Conservation (phyloP, 352 stramenopile genomes). For the Blastocystis hominis region DNA sequence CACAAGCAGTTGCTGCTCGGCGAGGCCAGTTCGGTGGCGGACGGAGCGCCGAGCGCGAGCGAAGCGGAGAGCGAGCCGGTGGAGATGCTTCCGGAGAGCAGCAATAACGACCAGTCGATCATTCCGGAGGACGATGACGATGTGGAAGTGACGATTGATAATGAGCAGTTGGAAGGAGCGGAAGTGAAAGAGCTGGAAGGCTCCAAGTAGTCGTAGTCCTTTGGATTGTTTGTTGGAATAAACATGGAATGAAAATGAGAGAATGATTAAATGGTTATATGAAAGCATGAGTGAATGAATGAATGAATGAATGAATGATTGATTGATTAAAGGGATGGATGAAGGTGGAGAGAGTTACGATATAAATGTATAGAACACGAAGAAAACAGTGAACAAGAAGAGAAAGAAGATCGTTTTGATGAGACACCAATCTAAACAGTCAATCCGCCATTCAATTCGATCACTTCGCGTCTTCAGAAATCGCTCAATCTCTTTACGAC, state of each 20-base stretch:
- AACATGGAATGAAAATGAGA: too few species aligned
- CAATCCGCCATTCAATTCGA: too few species aligned
- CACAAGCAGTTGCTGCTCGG: slow-evolving; percentile 13
- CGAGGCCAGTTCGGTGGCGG: not conserved
- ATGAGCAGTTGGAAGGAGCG: not conserved
- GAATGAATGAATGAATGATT: too few species aligned
- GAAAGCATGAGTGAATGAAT: too few species aligned
- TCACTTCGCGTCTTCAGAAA: not conserved
- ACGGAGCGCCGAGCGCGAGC: not conserved
- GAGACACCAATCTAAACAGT: slow-evolving; percentile 1
- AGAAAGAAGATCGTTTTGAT: slow-evolving; percentile 31
- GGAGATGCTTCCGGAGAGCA: slow-evolving; percentile 47
- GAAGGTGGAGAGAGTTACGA: not conserved
- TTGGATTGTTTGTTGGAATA: not conserved
- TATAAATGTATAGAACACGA: not conserved
- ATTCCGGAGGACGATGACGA: slow-evolving; percentile 25
- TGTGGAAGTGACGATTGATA: slow-evolving; percentile 37
- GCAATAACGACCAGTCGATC: slow-evolving; percentile 40
- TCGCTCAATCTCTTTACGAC: not conserved
- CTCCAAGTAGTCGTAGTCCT: not conserved
- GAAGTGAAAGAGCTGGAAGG: not conserved
- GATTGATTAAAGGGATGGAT: not conserved
- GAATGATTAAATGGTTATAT: too few species aligned
- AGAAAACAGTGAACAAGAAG: not conserved
- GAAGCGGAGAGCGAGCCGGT: not conserved